A percentile compares a stretch with the other conserved stretches of the same genome.
Evolutionary conservation across 345 rosid species (phyloP).

Genomic region (Rhodomyrtus tomentosa): DNA sequence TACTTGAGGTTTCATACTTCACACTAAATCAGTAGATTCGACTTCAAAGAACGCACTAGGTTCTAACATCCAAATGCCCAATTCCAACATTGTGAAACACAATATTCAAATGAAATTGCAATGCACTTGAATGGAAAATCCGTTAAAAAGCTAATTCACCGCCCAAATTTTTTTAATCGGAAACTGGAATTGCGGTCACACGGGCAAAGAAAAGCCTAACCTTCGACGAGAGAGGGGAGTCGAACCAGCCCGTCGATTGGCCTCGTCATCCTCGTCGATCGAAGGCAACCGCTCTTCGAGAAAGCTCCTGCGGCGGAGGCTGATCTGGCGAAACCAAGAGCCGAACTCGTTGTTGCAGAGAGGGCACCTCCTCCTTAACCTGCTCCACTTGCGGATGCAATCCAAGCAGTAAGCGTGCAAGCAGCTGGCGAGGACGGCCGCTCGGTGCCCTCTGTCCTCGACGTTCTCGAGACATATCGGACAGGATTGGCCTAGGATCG

Average conservation of each 20-base stretch:
- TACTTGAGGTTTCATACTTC: not conserved
- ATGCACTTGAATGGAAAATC: not conserved
- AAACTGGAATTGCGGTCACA: not conserved
- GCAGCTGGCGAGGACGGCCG: constrained; percentile 45
- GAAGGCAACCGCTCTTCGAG: constrained; percentile 23
- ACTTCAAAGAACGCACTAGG: not conserved
- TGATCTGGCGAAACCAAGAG: constrained; percentile 40
- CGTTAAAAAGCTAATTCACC: not conserved
- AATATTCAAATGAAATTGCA: not conserved
- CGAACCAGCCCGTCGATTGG: not conserved
- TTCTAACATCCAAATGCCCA: not conserved
- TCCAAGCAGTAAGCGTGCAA: constrained; percentile 46
- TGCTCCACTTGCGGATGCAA: constrained; percentile 58
- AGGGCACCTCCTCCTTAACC: constrained; percentile 53
- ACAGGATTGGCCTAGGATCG: constrained; percentile 38
- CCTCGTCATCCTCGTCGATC: constrained; percentile 5
- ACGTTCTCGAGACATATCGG: constrained; percentile 46
- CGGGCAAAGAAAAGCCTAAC: constrained; percentile 24
- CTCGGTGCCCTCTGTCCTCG: constrained; percentile 9
- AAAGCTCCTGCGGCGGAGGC: constrained; percentile 20
- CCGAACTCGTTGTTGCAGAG: constrained; percentile 55
- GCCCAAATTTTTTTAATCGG: not conserved
- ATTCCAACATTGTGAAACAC: not conserved
- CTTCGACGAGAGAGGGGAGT: constrained; percentile 14
- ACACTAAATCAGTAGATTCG: not conserved